Base-by-base conservation (phyloP, 805 yeast species). In the Lachancea nothofagi region DNA sequence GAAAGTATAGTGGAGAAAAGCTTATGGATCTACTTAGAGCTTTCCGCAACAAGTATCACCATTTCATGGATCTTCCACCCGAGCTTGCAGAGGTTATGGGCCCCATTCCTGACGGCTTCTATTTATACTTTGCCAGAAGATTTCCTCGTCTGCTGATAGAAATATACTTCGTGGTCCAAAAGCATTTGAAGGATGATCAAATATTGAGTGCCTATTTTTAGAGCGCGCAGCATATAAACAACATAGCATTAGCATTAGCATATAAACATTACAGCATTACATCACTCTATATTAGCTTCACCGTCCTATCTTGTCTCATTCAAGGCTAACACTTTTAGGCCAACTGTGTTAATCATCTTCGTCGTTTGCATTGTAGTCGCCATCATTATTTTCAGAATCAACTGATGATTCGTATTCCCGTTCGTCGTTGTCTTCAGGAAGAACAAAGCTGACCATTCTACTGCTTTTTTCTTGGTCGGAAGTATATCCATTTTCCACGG, bases 41-140 rank as follows among this genome's bases (percentile, higher is more conserved):
- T 0, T 62, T 93, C 50, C 72, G 99, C 52, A 93, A 93, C 65
- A 93, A 93, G 61, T 82, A 86, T 54, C 97, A 93, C 60, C 99
- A 93, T 60, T 90, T 74, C 60, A 87, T 87, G 63, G 98, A 93
- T 59, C 65, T 89, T 55, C 96, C 96, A 1, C 70, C 64, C 7
- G 74, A 67, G 10, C 69, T 93, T 42, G 78, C 76, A 38, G 57
- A 55, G 12, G 70, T 75, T 36, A 82, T 93, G 76, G 81, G 86
- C 14, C 82, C 90, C 0, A 63, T 87, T 20, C 96, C 97, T 0
- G 77, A 77, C 36, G 96, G 95, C 0, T 93, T 85, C 57, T 83
- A 86, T 60, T 61, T 67, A 31, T 93, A 84, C 58, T 93, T 87
- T 62, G 76, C 77, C 32, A 54, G 59, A 21, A 74, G 78, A 54